Conservation (phyloP, 306 rosid species). For the Prunus fruticosa region DNA sequence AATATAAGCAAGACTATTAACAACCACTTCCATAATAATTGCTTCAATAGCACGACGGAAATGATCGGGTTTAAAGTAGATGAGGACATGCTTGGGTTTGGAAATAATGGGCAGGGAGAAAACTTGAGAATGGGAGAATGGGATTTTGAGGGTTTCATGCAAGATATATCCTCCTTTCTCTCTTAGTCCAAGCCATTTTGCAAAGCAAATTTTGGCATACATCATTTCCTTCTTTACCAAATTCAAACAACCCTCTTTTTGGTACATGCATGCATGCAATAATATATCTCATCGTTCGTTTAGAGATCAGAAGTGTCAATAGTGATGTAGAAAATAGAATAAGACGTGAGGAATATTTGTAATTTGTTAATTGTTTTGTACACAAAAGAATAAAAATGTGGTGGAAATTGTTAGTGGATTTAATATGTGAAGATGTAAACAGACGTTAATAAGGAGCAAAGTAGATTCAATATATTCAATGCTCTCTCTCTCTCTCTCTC, state of each 20-base stretch:
- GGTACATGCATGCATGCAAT: neutral
- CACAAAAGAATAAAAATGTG: slow-evolving; percentile 21
- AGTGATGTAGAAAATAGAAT: slow-evolving; percentile 26
- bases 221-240: neutral
- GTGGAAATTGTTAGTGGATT: neutral
- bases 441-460: slow-evolving; percentile 11
- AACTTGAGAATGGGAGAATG: slow-evolving; percentile 73
- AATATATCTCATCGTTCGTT: neutral
- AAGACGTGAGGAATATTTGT: slow-evolving; percentile 11
- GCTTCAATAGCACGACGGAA: slow-evolving; percentile 55
- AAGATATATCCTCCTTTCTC: slow-evolving; percentile 70
- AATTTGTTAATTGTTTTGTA: neutral
- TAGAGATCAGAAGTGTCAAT: slow-evolving; percentile 17
- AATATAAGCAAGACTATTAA: slow-evolving; percentile 31
- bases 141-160: slow-evolving; percentile 91
- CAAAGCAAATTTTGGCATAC: slow-evolving; percentile 15
- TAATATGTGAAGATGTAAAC: neutral
- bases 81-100: slow-evolving; percentile 47
- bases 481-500: neutral
- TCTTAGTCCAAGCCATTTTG: slow-evolving; percentile 1
- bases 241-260: neutral
- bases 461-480: neutral
- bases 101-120: slow-evolving; percentile 51
- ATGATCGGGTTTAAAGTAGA: slow-evolving; percentile 37
- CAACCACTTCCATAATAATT: slow-evolving; percentile 57